Evolutionary conservation across 306 rosid genomes (phyloP), one percentile per base, ranked within the genome.

Genomic region (Nissolia schottii): DNA sequence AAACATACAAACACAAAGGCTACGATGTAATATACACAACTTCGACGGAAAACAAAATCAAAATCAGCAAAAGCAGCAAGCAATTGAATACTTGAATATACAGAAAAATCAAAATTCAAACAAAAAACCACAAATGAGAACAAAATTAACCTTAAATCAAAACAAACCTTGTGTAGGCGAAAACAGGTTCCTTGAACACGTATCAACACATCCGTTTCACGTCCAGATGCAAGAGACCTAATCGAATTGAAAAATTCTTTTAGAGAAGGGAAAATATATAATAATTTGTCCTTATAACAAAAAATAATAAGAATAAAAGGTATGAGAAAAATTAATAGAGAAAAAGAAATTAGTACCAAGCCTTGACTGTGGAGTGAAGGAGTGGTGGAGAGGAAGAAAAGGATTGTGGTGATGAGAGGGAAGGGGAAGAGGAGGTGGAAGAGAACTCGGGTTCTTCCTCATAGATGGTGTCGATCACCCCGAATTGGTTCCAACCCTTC

Each of bases 81-180:
- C n/a, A n/a, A n/a, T n/a, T n/a, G 49, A 18, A 15, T 0, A n/a
- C n/a, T 15, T 64, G 55, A n/a, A 9, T 23, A 19, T 4, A 23
- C 2, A 32, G 23, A 49, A 54, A 69, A 37, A n/a, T n/a, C n/a
- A n/a, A n/a, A n/a, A n/a, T n/a, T 18, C 34, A 70, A 55, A 40
- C 20, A 9, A 32, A 56, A 29, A 59, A 25, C 16, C 6, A 38
- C 1, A 31, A 58, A 34, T 3, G 54, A 66, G 7, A 16, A 6
- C 12, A 9, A 29, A 67, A 19, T 2, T 20, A 19, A 40, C 3
- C 43, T 20, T 34, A 31, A 58, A 76, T 28, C 8, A 46, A n/a
- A n/a, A 76, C 81, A 51, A 5, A 93, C 98, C 96, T 88, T 90
- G 82, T 93, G 98, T 38, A 93, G 85, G 37, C 69, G 86, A 77